phyloP scores from a whole-genome alignment of 805 yeast species.

The Saturnispora halmiae region DNA sequence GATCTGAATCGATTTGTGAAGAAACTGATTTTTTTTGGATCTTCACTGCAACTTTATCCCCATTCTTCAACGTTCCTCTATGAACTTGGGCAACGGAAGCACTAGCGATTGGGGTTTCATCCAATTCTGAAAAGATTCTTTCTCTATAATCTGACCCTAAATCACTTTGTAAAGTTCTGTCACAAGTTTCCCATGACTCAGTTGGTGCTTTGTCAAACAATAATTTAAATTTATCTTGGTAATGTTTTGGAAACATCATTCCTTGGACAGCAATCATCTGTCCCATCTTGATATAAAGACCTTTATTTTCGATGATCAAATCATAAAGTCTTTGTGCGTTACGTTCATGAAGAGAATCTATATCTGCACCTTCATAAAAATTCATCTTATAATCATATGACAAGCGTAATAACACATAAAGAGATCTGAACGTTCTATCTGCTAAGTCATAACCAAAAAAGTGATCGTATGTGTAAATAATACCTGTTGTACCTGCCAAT shows the following conservation, averaged over 20 bases:
- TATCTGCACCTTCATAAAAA: slow-evolving; percentile 36
- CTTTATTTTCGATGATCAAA: slow-evolving; percentile 40
- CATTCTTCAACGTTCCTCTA: slow-evolving; percentile 37
- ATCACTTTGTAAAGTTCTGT: slow-evolving; percentile 31
- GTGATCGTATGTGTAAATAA: slow-evolving; percentile 25
- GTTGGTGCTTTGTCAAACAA: slow-evolving; percentile 64
- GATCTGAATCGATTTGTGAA: slow-evolving; percentile 53
- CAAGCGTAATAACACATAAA: slow-evolving; percentile 38
- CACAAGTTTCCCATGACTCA: slow-evolving; percentile 42
- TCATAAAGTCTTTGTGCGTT: slow-evolving; percentile 44
- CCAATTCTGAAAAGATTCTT: slow-evolving; percentile 35
- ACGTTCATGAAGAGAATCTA: slow-evolving; percentile 50
- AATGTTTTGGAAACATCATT: slow-evolving; percentile 54
- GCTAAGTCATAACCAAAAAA: slow-evolving; percentile 39
- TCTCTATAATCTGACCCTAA: slow-evolving; percentile 36
- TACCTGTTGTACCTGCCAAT: slow-evolving; percentile 14
- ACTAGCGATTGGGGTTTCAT: slow-evolving; percentile 57
- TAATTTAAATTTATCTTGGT: slow-evolving; percentile 44
- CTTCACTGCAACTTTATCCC: slow-evolving; percentile 53
- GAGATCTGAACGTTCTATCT: slow-evolving; percentile 43
- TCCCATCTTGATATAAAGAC: slow-evolving; percentile 67
- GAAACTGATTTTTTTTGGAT: slow-evolving; percentile 57
- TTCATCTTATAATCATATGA: slow-evolving; percentile 54
- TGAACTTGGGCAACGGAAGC: slow-evolving; percentile 73
- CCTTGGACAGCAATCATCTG: slow-evolving; percentile 77